Conservation (phyloP, 2,329 filamentous ascomycete species). For the Xylaria sp. region DNA sequence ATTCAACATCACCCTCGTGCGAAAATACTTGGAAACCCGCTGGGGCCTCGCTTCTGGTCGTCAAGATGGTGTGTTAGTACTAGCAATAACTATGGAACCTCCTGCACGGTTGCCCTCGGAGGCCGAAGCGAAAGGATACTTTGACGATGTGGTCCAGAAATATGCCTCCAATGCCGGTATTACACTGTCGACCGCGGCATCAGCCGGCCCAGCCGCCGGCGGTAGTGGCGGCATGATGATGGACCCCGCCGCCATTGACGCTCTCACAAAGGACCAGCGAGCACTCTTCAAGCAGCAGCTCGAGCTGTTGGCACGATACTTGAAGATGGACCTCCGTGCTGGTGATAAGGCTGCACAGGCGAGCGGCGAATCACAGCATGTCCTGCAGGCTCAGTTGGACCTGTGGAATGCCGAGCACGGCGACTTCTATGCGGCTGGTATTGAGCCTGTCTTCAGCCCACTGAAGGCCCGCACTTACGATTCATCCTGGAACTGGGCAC, state of each 20-base stretch:
- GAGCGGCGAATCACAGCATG: slow-evolving; percentile 84
- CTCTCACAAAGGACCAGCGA: slow-evolving; percentile 94
- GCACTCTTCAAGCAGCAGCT: slow-evolving; percentile 98
- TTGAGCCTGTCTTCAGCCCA: slow-evolving; percentile 91
- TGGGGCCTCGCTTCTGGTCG: slow-evolving; percentile 89
- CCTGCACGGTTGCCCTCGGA: slow-evolving; percentile 88
- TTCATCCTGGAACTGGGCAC: slow-evolving; percentile 99
- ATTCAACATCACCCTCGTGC: slow-evolving; percentile 96
- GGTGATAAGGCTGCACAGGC: slow-evolving; percentile 92
- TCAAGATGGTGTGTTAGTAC: slow-evolving; percentile 88
- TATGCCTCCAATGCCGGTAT: slow-evolving; percentile 87
- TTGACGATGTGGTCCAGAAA: slow-evolving; percentile 89
- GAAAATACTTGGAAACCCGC: slow-evolving; percentile 93
- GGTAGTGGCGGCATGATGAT: slow-evolving; percentile 95
- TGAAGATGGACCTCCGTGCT: slow-evolving; percentile 96
- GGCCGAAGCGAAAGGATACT: slow-evolving; percentile 88
- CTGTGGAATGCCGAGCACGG: slow-evolving; percentile 96
- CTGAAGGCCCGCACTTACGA: slow-evolving; percentile 97
- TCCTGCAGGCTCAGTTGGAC: slow-evolving; percentile 92
- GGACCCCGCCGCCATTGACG: slow-evolving; percentile 96
- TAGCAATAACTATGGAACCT: slow-evolving; percentile 94
- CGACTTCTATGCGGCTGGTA: slow-evolving; percentile 93
- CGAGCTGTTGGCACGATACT: slow-evolving; percentile 91
- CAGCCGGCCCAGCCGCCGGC: slow-evolving; percentile 76
- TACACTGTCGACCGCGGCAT: slow-evolving; percentile 79